phyloP scores from a whole-genome alignment of 2,329 filamentous ascomycete genomes.

The Aspergillus nomiae region DNA sequence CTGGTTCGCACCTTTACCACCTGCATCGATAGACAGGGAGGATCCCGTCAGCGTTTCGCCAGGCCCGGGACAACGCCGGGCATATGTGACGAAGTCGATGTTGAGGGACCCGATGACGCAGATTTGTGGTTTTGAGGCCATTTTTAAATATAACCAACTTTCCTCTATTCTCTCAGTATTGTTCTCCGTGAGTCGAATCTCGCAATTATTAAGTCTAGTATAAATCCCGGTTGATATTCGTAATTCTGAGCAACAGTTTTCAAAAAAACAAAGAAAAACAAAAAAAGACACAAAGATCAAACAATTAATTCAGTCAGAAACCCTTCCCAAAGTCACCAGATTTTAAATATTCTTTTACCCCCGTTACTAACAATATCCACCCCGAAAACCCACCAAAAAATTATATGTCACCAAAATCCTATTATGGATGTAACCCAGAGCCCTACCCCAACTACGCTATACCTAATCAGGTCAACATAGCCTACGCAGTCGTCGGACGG shows the following conservation, averaged over 20 bases:
- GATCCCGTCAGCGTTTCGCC: conserved; percentile 85
- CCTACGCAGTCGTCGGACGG: not conserved
- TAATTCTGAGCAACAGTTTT: not conserved
- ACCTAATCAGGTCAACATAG: not conserved
- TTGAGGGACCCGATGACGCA: conserved; percentile 86
- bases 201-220: not conserved
- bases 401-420: not conserved
- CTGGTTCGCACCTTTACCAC: conserved; percentile 95
- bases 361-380: not conserved
- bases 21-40: conserved; percentile 76
- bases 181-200: not conserved
- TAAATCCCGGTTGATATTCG: not conserved
- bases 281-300: not conserved
- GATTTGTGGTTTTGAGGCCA: not conserved
- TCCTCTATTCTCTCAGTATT: not conserved
- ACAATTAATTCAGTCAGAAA: not conserved
- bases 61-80: conserved; percentile 75
- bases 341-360: not conserved
- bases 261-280: too few species aligned
- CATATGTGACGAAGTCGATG: conserved; percentile 87
- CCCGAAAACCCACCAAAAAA: not conserved
- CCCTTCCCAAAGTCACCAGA: not conserved
- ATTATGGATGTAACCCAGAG: too few species aligned
- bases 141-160: not conserved
- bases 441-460: not conserved